phyloP scores from a whole-genome alignment of 352 stramenopile genomes.

The Heterotrichella gracilis region DNA sequence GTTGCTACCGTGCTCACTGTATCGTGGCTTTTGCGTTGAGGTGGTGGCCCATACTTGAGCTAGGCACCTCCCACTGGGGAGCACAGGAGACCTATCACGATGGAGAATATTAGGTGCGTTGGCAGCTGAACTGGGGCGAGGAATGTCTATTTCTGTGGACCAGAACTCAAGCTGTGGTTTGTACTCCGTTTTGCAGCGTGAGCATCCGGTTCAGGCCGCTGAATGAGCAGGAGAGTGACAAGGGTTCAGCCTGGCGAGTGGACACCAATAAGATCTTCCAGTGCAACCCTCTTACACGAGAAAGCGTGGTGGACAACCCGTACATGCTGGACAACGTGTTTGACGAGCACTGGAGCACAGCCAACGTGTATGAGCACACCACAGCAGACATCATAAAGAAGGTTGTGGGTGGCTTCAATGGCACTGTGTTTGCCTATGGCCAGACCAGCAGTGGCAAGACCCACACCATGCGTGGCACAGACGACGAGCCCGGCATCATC shows the following conservation, averaged over 20 bases:
- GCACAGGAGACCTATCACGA: too few relatives aligned
- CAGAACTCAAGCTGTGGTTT: too few relatives aligned
- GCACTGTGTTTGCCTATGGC: slow-evolving; percentile 54
- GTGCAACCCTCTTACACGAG: neutral
- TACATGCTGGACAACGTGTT: slow-evolving; percentile 21
- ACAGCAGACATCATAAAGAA: slow-evolving; percentile 31
- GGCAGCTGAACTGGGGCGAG: too few relatives aligned
- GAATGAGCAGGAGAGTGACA: neutral
- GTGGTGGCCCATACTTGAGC: too few relatives aligned
- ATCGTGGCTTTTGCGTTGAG: too few relatives aligned
- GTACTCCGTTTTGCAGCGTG: neutral
- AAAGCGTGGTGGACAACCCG: neutral
- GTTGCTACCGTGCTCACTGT: too few relatives aligned
- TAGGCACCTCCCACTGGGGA: too few relatives aligned
- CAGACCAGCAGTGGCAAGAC: slow-evolving; percentile 56
- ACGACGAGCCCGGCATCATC: slow-evolving; percentile 33
- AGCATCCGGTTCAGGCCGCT: neutral
- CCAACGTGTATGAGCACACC: slow-evolving; percentile 31
- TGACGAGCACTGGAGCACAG: slow-evolving; percentile 13
- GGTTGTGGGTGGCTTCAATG: slow-evolving; percentile 40
- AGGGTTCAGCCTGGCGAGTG: neutral
- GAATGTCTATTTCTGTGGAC: too few relatives aligned
- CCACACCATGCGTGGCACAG: slow-evolving; percentile 44
- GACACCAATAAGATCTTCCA: neutral
- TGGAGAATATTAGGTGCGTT: too few relatives aligned